A percentile compares a stretch with the other conserved stretches of the same genome.
phyloP scores from a whole-genome alignment of 495 filamentous ascomycete genomes.

The Aspergillus nidulans region DNA sequence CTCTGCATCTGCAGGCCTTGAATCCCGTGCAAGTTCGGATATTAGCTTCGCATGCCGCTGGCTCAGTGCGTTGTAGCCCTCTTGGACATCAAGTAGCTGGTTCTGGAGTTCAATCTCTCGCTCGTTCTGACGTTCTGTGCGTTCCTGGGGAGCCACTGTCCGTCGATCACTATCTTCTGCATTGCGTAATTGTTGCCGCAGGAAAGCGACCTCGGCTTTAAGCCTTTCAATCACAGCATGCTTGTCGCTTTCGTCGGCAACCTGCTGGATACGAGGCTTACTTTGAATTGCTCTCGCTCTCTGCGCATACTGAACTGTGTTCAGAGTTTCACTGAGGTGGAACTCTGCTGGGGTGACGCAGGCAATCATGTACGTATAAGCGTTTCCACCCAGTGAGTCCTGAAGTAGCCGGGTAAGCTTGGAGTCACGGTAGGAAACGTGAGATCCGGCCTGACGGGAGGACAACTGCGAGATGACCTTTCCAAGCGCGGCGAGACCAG shows the following conservation, averaged over 20 bases:
- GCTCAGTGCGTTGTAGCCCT: conserved; percentile 88
- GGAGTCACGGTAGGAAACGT: conserved; percentile 97
- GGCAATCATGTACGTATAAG: conserved; percentile 99
- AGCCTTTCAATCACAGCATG: conserved; percentile 91
- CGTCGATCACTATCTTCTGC: conserved; percentile 62
- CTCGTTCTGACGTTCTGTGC: conserved; percentile 73
- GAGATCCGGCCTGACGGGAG: conserved; percentile 77
- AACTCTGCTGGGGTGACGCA: conserved; percentile 97
- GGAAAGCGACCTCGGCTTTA: conserved; percentile 87
- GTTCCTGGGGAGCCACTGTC: conserved; percentile 56
- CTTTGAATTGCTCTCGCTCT: conserved; percentile 94
- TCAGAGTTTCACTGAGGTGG: conserved; percentile 94
- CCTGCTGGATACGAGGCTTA: conserved; percentile 92
- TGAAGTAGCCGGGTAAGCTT: conserved; percentile 92
- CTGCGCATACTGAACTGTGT: conserved; percentile 95
- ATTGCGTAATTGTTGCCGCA: conserved; percentile 85
- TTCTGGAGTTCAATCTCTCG: conserved; percentile 90
- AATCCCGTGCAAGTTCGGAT: conserved; percentile 84
- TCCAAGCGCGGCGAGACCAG: conserved; percentile 87
- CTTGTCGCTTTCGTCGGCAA: conserved; percentile 87
- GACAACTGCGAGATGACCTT: conserved; percentile 99
- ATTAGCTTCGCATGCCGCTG: conserved; percentile 92
- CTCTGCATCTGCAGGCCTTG: conserved; percentile 56
- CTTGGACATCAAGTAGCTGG: conserved; percentile 85
- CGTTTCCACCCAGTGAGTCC: conserved; percentile 96